Percentiles rank a stretch among this genome's conserved stretches.
Evolutionary conservation across 169 alveolate genomes (phyloP).

Genomic region (Theileria orientalis): DNA sequence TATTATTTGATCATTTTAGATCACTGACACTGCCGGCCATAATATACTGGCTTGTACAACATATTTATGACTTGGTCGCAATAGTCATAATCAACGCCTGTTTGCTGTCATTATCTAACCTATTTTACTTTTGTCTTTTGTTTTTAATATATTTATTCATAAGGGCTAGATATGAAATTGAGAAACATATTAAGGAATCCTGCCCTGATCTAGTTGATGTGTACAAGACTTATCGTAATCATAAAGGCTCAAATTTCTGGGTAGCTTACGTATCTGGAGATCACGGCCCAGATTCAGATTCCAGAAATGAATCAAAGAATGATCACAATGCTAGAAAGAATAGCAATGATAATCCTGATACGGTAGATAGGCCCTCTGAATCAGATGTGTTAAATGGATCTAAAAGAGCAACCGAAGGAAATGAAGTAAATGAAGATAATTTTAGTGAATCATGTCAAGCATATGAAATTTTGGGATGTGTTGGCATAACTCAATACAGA

Average conservation of each 20-base stretch:
- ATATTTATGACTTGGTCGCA: slow-evolving; percentile 71
- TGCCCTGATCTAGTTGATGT: slow-evolving; percentile 85
- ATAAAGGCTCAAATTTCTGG: slow-evolving; percentile 84
- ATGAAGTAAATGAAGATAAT: slow-evolving; percentile 18
- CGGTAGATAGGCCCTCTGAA: neutral
- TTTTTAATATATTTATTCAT: slow-evolving; percentile 78
- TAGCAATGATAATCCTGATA: neutral
- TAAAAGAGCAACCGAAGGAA: neutral
- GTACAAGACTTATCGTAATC: slow-evolving; percentile 75
- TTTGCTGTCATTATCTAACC: slow-evolving; percentile 69
- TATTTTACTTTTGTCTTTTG: slow-evolving; percentile 68
- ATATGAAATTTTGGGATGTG: slow-evolving; percentile 80
- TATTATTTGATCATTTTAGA: slow-evolving; percentile 74
- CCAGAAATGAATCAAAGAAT: neutral
- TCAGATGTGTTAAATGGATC: neutral
- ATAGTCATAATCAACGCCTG: slow-evolving; percentile 67
- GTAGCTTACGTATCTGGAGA: slow-evolving; percentile 81
- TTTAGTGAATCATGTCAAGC: slow-evolving; percentile 40
- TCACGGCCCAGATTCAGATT: slow-evolving; percentile 1
- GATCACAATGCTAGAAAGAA: neutral
- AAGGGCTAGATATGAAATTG: slow-evolving; percentile 83
- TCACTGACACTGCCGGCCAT: slow-evolving; percentile 76
- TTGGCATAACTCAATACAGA: slow-evolving; percentile 82
- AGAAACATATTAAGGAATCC: slow-evolving; percentile 78
- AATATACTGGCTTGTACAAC: slow-evolving; percentile 77